phyloP scores from a whole-genome alignment of 2,329 filamentous ascomycete genomes.

The Fusarium bactridioides region DNA sequence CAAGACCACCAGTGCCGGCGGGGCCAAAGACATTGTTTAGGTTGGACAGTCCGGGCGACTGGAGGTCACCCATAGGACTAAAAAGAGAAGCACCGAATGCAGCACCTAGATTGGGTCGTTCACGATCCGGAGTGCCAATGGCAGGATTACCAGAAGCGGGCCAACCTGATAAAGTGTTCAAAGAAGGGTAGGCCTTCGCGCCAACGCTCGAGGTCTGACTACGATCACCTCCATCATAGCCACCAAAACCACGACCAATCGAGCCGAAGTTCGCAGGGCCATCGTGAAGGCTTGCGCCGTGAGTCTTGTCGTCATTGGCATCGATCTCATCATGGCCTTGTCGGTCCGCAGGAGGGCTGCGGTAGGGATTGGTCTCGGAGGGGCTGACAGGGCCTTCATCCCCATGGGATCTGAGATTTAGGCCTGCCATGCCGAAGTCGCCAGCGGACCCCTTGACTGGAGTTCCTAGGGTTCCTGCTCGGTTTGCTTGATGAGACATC shows the following conservation, averaged over 20 bases:
- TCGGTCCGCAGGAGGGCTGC: constrained; percentile 83
- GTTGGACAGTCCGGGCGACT: constrained; percentile 75
- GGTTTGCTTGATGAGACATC: constrained; percentile 41
- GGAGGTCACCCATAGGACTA: constrained; percentile 77
- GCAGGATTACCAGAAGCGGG: constrained; percentile 64
- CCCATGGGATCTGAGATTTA: constrained; percentile 64
- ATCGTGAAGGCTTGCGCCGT: constrained; percentile 52
- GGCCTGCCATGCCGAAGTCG: constrained; percentile 70
- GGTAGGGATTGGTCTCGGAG: constrained; percentile 94
- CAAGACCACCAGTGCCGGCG: constrained; percentile 61
- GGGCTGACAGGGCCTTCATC: constrained; percentile 83
- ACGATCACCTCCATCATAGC: constrained; percentile 79
- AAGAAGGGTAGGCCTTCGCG: constrained; percentile 72
- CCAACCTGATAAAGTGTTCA: constrained; percentile 71
- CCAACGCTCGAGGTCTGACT: constrained; percentile 93
- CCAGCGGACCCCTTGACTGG: constrained; percentile 62
- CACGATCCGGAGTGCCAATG: constrained; percentile 72
- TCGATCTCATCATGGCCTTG: constrained; percentile 71
- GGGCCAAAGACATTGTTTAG: constrained; percentile 75
- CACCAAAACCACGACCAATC: constrained; percentile 59
- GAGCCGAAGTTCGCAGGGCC: constrained; percentile 61
- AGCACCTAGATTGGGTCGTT: constrained; percentile 62
- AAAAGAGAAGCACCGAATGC: constrained; percentile 84
- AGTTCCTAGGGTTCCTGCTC: constrained; percentile 58
- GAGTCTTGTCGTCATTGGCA: constrained; percentile 56